Base-by-base conservation (phyloP, 176 grass and related monocot species). In the Alloteropsis semialata region DNA sequence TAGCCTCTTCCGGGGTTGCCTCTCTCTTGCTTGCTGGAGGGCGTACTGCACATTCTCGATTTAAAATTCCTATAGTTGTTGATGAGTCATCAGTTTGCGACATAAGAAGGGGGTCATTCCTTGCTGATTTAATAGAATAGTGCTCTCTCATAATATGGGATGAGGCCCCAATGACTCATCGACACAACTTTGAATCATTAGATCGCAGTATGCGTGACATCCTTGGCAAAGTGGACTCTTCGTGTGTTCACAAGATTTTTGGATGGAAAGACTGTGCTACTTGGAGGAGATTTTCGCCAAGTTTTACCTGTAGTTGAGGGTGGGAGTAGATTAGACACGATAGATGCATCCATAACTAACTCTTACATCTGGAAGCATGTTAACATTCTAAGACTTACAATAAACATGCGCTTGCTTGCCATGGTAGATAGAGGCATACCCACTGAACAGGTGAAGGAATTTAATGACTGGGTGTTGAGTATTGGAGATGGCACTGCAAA, bases 21-120 rank as follows among this genome's bases (percentile, higher is more conserved):
- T 19, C 84, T 0, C 29, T 87, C 6, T 27, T 87, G 14, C 18
- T 88, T 5, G 59, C 29, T 39, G 36, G 69, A 54, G 85, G 79
- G 2, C 38, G 13, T 51, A 82, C 85, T 21, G 46, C 79, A 2
- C 78, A 88, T 48, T 82, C 86, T 0, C n/a, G 27, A 13, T 88
- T 88, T 46, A 76, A 88, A 69, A 88, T 83, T n/a, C 79, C 72
- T 18, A 82, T 88, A 44, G 46, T 70, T 1, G 7, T 88, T 16
- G 69, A 58, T 21, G 77, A 81, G 25, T 22, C 72, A 28, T 75
- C 67, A 3, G 17, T 53, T 2, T 87, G 85, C 14, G 42, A 75
- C 1, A 75, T 87, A 15, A 82, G 38, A 34, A 87, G 63, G n/a
- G 77, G 77, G 0, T 65, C 41, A 15, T 70, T 81, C 9, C 66